Evolutionary conservation across 2,329 filamentous ascomycete genomes (phyloP), one percentile per base, ranked within the genome.

Genomic region (Aspergillus quadricinctus): DNA sequence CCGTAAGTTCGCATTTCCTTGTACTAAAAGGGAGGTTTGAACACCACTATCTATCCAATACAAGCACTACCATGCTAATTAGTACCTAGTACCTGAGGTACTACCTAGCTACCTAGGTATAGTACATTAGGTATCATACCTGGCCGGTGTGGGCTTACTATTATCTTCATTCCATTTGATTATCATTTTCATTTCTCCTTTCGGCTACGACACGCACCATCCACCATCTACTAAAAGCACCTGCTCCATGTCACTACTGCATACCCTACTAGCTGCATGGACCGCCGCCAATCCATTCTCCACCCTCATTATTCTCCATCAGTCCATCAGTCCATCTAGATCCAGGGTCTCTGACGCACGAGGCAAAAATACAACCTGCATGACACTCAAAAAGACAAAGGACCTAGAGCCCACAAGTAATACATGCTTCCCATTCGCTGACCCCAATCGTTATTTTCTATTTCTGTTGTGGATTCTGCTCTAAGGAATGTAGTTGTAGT

Each of bases 271-370:
- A 63, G 63, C 62, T 67, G 69, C 69, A 71, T 72, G 67, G 69
- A 55, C 69, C 70, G 65, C 66, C 60, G 64, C 67, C 64, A 70
- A 70, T 69, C 63, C 66, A 56, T 58, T 68, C 67, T 66, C 66
- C 64, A 66, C 69, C 53, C 56, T 57, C 51, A 56, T 61, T 61
- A 64, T 60, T 60, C 66, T 56, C 59, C 60, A 60, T 65, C 64
- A 61, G 57, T 61, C 43, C 31, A 37, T 37, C 31, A 37, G 31
- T 37, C 61, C 67, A 72, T 74, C 71, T 74, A 75, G 72, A 73
- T 75, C 71, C 66, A 72, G 70, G 71, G 70, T 70, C 67, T 72
- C 70, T 73, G 69, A 75, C 70, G 70, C 71, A 73, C 68, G 66
- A 73, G 68, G 69, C 63, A 73, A 72, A 71, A 70, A 68, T 70